These are phyloP conservation scores for Citrullus colocynthis DNA, from an alignment of 306 rosid species.

Conservation along the genomic window DNA sequence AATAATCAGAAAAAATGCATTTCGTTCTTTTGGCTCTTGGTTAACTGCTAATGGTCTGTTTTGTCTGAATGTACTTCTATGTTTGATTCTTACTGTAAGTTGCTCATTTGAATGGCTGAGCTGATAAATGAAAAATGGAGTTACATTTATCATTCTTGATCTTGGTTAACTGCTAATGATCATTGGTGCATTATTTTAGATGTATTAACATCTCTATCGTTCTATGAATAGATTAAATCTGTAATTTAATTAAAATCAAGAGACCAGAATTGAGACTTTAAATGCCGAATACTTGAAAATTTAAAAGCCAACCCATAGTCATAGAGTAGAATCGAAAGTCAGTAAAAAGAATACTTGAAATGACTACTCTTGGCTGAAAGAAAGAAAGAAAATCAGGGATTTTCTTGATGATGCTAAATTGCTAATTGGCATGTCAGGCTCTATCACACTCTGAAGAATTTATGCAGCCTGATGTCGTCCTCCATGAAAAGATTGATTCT, in stretches of 20 bases:
- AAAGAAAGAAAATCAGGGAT: neutral
- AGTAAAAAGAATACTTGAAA: neutral
- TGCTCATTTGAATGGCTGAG: neutral
- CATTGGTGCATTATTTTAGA: neutral
- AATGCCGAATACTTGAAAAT: neutral
- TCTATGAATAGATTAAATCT: neutral
- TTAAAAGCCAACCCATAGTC: neutral
- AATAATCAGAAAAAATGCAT: neutral
- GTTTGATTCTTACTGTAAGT: neutral
- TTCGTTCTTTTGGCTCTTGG: neutral
- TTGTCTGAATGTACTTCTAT: neutral
- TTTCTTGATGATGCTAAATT: neutral
- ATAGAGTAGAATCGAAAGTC: neutral
- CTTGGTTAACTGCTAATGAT: no score
- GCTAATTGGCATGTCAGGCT: conserved; percentile 31
- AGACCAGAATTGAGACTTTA: neutral
- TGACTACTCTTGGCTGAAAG: neutral
- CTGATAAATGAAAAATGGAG: neutral
- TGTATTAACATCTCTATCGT: no score
- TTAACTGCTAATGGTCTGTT: neutral
- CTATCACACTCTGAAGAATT: conserved; percentile 29
- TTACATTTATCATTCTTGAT: no score
- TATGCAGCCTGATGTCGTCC: neutral
- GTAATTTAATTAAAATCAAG: neutral
- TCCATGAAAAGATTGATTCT: neutral